Percentiles rank a stretch among this genome's conserved stretches.
These are phyloP conservation scores for Gomphus bonarii DNA, from an alignment of 1,284 basidiomycete species.

Conservation along the genomic window DNA sequence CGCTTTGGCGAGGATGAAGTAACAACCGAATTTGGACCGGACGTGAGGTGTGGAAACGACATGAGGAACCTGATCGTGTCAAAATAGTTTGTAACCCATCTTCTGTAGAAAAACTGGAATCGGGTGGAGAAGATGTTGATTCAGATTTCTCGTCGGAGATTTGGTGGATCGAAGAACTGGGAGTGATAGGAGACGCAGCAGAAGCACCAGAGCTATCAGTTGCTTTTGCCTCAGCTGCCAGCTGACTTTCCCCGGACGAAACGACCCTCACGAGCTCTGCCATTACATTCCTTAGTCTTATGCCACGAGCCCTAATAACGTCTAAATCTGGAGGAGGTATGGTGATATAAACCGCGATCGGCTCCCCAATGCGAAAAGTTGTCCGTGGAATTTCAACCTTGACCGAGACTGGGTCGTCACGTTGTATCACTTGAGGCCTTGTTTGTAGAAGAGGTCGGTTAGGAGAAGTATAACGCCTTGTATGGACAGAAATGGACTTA, in stretches of 20 bases:
- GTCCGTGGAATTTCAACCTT: slow-evolving; percentile 62
- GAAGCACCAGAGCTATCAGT: slow-evolving; percentile 17
- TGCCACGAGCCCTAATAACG: slow-evolving; percentile 51
- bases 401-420: slow-evolving; percentile 54
- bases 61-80: slow-evolving; percentile 67
- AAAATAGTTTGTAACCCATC: slow-evolving; percentile 32
- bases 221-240: slow-evolving; percentile 25
- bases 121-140: background rate
- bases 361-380: slow-evolving; percentile 55
- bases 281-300: slow-evolving; percentile 64
- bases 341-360: slow-evolving; percentile 67
- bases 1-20: slow-evolving; percentile 49
- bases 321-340: slow-evolving; percentile 57
- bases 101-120: background rate
- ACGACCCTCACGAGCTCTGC: slow-evolving; percentile 52
- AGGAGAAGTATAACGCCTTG: slow-evolving; percentile 57
- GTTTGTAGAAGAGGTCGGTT: slow-evolving; percentile 39
- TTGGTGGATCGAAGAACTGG: background rate
- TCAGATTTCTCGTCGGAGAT: background rate
- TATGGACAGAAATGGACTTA: slow-evolving; percentile 56
- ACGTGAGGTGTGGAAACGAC: slow-evolving; percentile 62
- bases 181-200: slow-evolving; percentile 9
- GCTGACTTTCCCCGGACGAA: slow-evolving; percentile 38
- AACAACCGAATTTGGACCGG: slow-evolving; percentile 62
- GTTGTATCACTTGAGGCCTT: slow-evolving; percentile 44